Base-by-base conservation (phyloP, 2,329 filamentous ascomycete species). In the Phoma sp. region DNA sequence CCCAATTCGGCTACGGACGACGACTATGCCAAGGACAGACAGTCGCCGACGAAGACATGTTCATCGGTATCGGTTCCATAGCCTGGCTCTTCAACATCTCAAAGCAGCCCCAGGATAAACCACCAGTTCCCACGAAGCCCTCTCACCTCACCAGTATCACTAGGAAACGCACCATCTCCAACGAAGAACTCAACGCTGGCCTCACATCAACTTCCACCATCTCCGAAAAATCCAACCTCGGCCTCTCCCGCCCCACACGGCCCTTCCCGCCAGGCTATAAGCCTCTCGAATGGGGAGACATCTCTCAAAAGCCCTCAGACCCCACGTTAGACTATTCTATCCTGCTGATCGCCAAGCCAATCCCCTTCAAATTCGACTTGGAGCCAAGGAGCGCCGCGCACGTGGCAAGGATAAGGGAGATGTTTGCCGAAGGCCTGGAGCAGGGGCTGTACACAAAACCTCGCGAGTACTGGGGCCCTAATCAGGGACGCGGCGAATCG, bases 1-100 rank as follows among this genome's bases (percentile, higher is more conserved):
- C 78, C 7, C 79, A 80, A 29, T 85, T 85, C 52, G 83, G 82
- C 13, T 83, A 82, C 69, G 82, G 82, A 2, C 76, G 82, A 40
- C 75, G 83, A 27, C 68, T 73, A 6, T 79, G 78, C 62, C 77
- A 77, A 46, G 77, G 78, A 4, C 70, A 76, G 47, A 66, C 69
- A 7, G 75, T 79, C 22, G 68, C 76, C 1, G 77, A 79, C 53
- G 72, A 76, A 38, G 74, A 78, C 54, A 58, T 79, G 11, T 59
- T 77, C 5, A 75, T 77, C 18, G 73, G 76, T 4, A 73, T 80
- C 23, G 78, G 77, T 11, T 74, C 72, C 29, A 73, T 79, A 23
- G 78, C 77, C 0, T 80, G 78, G 77, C 58, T 79, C 29, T 80
- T 79, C 65, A 70, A 77, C 41, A 76, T 79, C 45, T 63, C 59